A percentile compares a stretch with the other conserved stretches of the same genome.
Evolutionary conservation across 345 rosid genomes (phyloP).

Genomic region (Pistacia integerrima): DNA sequence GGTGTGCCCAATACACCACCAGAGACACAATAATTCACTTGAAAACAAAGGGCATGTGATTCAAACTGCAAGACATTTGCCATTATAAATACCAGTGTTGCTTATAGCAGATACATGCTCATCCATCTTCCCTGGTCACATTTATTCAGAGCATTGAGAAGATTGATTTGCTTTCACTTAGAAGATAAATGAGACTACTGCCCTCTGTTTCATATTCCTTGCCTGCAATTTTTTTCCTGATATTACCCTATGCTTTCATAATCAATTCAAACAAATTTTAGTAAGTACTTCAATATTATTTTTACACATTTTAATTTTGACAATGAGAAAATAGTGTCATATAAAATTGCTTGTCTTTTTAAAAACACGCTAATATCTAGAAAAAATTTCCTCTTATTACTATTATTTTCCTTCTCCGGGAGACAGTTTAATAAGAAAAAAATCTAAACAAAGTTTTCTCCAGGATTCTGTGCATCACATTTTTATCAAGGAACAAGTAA

Average conservation of each 20-base stretch:
- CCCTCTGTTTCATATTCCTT: not conserved
- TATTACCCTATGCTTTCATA: not conserved
- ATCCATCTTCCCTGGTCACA: not conserved
- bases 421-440: not conserved
- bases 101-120: not conserved
- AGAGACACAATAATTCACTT: not conserved
- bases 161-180: not conserved
- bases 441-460: constrained; percentile 1
- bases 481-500: not conserved
- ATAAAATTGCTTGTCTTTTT: too few species aligned
- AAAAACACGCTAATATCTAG: too few species aligned
- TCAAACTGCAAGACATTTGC: not conserved
- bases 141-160: not conserved
- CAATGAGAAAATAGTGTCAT: not conserved
- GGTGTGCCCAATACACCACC: not conserved
- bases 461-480: not conserved
- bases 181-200: not conserved
- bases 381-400: not conserved
- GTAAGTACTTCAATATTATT: not conserved
- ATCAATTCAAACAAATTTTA: not conserved
- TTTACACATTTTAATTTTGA: too few species aligned
- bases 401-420: not conserved
- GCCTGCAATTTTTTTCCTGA: not conserved
- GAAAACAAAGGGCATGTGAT: not conserved
- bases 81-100: not conserved